Conservation (phyloP, 2,329 filamentous ascomycete species). For the Claviceps spartinae region DNA sequence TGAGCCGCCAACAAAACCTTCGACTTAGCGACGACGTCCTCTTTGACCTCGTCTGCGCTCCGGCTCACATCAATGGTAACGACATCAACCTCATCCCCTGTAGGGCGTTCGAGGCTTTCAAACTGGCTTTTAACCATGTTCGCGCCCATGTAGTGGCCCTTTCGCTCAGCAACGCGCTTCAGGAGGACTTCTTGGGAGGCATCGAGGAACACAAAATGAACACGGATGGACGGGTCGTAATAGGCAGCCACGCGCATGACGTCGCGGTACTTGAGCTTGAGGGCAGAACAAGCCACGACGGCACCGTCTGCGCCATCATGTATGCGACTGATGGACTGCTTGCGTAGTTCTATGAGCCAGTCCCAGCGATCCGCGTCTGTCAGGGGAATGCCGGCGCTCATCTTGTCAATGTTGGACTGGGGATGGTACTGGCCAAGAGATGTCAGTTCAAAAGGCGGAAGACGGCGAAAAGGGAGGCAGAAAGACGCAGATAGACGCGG, state of each 20-base stretch:
- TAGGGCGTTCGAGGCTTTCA: constrained; percentile 71
- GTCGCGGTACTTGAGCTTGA: constrained; percentile 95
- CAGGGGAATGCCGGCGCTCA: constrained; percentile 69
- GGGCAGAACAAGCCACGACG: constrained; percentile 89
- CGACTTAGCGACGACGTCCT: constrained; percentile 45
- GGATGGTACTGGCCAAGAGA: constrained; percentile 50
- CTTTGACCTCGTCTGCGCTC: constrained; percentile 44
- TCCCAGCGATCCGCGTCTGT: constrained; percentile 95
- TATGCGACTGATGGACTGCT: constrained; percentile 47
- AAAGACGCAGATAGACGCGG: too few species aligned
- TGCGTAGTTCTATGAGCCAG: constrained; percentile 72
- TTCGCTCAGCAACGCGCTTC: constrained; percentile 56
- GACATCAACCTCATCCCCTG: constrained; percentile 55
- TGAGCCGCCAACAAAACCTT: constrained; percentile 31
- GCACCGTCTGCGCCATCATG: constrained; percentile 53
- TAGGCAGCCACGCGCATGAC: constrained; percentile 72
- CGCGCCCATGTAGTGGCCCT: constrained; percentile 91
- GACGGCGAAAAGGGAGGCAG: too few species aligned
- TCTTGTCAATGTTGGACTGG: constrained; percentile 74
- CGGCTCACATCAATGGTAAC: constrained; percentile 56
- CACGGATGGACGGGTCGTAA: constrained; percentile 55
- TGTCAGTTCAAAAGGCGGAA: neutral
- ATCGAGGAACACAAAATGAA: constrained; percentile 88
- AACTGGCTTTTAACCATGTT: constrained; percentile 93
- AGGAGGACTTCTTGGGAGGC: constrained; percentile 65